phyloP scores from a whole-genome alignment of 192 early-diverging fungal species.

The Coemansia sp. region DNA sequence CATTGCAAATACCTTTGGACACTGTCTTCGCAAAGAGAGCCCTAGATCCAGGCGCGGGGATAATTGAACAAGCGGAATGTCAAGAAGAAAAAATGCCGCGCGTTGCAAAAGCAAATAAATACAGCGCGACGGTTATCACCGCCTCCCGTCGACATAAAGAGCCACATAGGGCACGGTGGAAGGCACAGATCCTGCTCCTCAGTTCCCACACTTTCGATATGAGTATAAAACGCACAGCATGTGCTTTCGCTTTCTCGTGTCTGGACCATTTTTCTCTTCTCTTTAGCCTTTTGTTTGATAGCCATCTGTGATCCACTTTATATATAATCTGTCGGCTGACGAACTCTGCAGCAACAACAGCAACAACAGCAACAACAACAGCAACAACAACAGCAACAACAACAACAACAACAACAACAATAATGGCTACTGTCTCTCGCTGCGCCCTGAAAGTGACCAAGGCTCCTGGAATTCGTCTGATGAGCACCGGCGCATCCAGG shows the following conservation, averaged over 20 bases:
- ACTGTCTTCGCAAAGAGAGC: neutral
- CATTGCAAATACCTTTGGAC: too few species aligned
- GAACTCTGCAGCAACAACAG: neutral
- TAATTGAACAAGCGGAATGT: neutral
- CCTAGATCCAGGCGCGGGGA: neutral
- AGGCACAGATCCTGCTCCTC: neutral
- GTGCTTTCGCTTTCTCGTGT: neutral
- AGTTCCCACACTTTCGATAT: neutral
- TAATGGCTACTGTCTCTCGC: constrained; percentile 4
- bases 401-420: neutral
- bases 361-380: too few species aligned
- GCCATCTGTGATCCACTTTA: too few species aligned
- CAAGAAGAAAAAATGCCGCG: neutral
- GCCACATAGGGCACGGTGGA: constrained; percentile 1
- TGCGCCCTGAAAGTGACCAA: constrained; percentile 16
- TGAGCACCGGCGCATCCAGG: constrained; percentile 54
- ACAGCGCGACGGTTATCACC: constrained; percentile 4
- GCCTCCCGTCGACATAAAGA: too few species aligned
- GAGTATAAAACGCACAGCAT: neutral
- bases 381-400: neutral
- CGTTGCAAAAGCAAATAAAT: constrained; percentile 1
- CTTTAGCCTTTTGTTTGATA: neutral
- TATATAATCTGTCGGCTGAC: too few species aligned
- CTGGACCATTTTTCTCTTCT: neutral
- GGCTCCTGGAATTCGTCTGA: constrained; percentile 16